Evolutionary conservation across 140 eudicot species (phyloP).

Genomic region (Artemisia princeps): DNA sequence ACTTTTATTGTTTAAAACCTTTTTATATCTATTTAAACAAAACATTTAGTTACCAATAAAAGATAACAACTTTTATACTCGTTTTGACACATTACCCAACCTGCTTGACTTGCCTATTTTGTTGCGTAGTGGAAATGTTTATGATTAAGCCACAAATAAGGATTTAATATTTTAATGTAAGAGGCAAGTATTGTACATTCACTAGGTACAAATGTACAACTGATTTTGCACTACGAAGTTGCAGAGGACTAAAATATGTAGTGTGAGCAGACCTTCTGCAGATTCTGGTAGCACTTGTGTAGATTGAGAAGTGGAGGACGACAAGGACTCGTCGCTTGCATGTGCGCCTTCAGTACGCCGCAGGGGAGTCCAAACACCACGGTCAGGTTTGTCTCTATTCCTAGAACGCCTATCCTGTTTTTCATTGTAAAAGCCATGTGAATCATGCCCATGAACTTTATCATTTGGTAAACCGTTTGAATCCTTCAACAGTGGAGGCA

Average conservation of each 20-base stretch:
- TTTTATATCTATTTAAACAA: too few species aligned
- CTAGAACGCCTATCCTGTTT: conserved; percentile 61
- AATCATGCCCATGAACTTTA: conserved; percentile 20
- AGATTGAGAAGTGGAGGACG: conserved; percentile 50
- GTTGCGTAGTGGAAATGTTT: neutral
- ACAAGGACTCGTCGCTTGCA: conserved; percentile 40
- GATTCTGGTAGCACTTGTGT: conserved; percentile 36
- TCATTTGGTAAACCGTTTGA: conserved; percentile 48
- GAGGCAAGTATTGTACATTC: neutral
- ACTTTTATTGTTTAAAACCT: too few species aligned
- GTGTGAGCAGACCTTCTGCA: conserved; percentile 46
- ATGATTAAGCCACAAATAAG: conserved; percentile 7
- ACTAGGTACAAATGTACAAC: neutral
- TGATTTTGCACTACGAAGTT: neutral
- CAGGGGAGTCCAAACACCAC: conserved; percentile 95
- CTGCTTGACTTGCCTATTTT: neutral
- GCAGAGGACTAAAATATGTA: neutral
- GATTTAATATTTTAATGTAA: neutral
- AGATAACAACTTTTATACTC: too few species aligned
- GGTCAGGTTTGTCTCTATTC: conserved; percentile 88
- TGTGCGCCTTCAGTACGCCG: conserved; percentile 54
- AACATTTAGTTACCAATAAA: too few species aligned
- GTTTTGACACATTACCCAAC: too few species aligned
- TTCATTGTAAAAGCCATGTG: conserved; percentile 34
- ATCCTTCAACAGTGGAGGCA: conserved; percentile 31